Percentiles rank a stretch among this genome's conserved stretches.
phyloP scores from a whole-genome alignment of 306 rosid species.

The Clitoria ternatea region DNA sequence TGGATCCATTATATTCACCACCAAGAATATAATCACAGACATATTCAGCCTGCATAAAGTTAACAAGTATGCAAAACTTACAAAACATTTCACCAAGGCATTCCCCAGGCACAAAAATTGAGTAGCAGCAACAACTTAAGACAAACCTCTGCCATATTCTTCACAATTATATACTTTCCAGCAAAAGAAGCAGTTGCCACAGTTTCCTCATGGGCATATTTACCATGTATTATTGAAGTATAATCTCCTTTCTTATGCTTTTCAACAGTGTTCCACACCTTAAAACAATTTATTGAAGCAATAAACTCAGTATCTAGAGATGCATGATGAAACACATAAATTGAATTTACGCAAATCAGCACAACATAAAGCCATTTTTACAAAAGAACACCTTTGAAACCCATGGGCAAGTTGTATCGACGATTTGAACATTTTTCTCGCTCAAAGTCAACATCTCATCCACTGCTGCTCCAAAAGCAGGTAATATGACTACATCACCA shows the following conservation, averaged over 20 bases:
- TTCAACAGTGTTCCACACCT: constrained; percentile 93
- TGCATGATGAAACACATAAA: neutral
- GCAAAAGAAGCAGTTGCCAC: constrained; percentile 97
- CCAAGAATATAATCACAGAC: constrained; percentile 92
- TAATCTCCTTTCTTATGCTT: constrained; percentile 94
- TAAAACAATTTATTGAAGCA: constrained; percentile 27
- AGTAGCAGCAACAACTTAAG: constrained; percentile 19
- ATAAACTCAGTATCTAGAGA: constrained; percentile 22
- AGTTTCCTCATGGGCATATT: constrained; percentile 92
- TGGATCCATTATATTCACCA: constrained; percentile 83
- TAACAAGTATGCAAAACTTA: neutral
- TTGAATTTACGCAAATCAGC: neutral
- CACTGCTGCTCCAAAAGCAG: constrained; percentile 97
- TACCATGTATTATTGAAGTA: constrained; percentile 90
- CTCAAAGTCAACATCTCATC: constrained; percentile 90
- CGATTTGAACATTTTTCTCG: constrained; percentile 77
- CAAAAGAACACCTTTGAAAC: constrained; percentile 73
- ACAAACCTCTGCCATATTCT: constrained; percentile 83
- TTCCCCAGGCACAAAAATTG: constrained; percentile 5
- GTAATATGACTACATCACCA: constrained; percentile 93
- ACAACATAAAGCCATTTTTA: neutral
- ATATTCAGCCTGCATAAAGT: constrained; percentile 67
- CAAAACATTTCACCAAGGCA: neutral
- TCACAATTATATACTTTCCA: constrained; percentile 77
- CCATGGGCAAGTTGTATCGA: constrained; percentile 99